Evolutionary conservation across 1,139 yeast genomes (phyloP).

Genomic region (Yarrowia galli): DNA sequence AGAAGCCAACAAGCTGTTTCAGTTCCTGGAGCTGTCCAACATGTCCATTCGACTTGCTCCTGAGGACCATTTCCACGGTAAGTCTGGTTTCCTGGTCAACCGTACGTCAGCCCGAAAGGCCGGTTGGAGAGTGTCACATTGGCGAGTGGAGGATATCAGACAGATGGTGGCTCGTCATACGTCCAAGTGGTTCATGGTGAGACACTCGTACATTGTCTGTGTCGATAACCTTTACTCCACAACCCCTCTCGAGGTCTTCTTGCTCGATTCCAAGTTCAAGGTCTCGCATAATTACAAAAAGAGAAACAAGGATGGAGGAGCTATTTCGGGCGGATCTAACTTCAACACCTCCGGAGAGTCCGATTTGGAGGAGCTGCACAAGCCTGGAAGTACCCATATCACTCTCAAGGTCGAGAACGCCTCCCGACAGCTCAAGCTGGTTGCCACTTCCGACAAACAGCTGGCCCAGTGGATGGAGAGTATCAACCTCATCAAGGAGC

Average conservation of each 20-base stretch:
- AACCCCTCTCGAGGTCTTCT: slow-evolving; percentile 86
- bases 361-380: slow-evolving; percentile 38
- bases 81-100: slow-evolving; percentile 83
- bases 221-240: slow-evolving; percentile 88
- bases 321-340: not conserved
- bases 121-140: slow-evolving; percentile 96
- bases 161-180: slow-evolving; percentile 86
- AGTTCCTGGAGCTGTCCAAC: slow-evolving; percentile 89
- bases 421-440: slow-evolving; percentile 30
- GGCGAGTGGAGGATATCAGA: slow-evolving; percentile 72
- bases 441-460: slow-evolving; percentile 33
- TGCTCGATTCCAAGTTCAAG: slow-evolving; percentile 76
- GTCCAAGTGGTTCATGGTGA: slow-evolving; percentile 87
- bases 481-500: slow-evolving; percentile 69
- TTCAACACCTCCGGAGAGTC: slow-evolving; percentile 34
- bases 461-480: slow-evolving; percentile 74
- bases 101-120: slow-evolving; percentile 84
- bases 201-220: slow-evolving; percentile 84
- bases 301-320: not conserved
- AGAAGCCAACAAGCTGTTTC: slow-evolving; percentile 81
- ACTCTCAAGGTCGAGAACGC: slow-evolving; percentile 36
- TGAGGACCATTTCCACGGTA: slow-evolving; percentile 83
- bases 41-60: slow-evolving; percentile 82
- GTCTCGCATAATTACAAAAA: slow-evolving; percentile 49
- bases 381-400: slow-evolving; percentile 36